A percentile compares a stretch with the other conserved stretches of the same genome.
Conservation (phyloP, 441 rosid species). For the Erodium moschatum region DNA sequence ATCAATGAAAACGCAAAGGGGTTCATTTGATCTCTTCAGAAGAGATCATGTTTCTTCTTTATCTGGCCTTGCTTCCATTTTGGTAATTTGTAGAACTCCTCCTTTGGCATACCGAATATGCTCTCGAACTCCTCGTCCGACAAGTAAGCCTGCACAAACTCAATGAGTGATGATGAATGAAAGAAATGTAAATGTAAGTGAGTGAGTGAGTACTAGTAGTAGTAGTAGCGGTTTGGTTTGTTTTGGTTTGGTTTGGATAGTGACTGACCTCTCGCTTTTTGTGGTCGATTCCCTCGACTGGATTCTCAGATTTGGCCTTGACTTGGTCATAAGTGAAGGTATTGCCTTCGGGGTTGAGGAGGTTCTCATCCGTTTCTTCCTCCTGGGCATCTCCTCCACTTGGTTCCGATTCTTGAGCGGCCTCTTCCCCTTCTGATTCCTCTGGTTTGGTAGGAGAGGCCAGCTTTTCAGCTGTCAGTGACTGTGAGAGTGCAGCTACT, state of each 20-base stretch:
- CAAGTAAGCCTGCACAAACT: conserved; percentile 58
- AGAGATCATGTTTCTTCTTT: conserved; percentile 81
- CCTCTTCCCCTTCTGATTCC: conserved; percentile 22
- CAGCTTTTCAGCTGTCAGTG: conserved; percentile 87
- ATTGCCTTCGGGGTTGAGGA: conserved; percentile 25
- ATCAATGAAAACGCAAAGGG: too few relatives aligned
- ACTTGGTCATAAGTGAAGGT: conserved; percentile 79
- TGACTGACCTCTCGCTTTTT: conserved; percentile 71
- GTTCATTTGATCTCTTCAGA: conserved; percentile 31
- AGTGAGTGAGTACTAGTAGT: neutral
- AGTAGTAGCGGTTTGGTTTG: too few relatives aligned
- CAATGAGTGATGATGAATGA: conserved; percentile 9
- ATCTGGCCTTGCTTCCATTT: conserved; percentile 95
- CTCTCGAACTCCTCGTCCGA: conserved; percentile 72
- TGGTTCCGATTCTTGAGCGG: conserved; percentile 34
- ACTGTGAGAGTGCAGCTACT: conserved; percentile 90
- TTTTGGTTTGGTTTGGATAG: too few relatives aligned
- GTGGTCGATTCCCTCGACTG: conserved; percentile 54
- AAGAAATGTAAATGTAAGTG: conserved; percentile 2
- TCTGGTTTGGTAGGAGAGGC: conserved; percentile 47
- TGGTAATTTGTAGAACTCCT: conserved; percentile 57
- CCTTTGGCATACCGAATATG: conserved; percentile 58
- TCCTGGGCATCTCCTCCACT: conserved; percentile 29
- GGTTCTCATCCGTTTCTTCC: conserved; percentile 33
- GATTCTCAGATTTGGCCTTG: conserved; percentile 74